Base-by-base conservation (phyloP, 202 grass and related monocot species). In the Digitaria exilis region DNA sequence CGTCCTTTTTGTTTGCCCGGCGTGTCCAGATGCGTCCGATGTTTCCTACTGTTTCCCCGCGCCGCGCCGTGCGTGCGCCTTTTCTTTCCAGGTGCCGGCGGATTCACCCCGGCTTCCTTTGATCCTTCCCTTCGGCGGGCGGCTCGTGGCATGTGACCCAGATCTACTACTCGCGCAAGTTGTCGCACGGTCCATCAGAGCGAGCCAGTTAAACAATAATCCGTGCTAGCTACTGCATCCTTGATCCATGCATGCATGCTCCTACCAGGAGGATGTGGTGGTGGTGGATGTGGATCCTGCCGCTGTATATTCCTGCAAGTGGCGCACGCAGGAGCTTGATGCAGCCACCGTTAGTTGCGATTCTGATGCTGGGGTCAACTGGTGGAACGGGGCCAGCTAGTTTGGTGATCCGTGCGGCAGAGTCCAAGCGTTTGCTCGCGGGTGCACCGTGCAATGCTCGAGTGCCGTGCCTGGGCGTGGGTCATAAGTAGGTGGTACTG, bases 21-120 rank as follows among this genome's bases (percentile, higher is more conserved):
- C 62, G 22, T n/a, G n/a, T 21, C 52, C n/a, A 76, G n/a, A 64
- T 54, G 25, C 66, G 44, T 88, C 39, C 86, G 48, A 88, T 69
- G 81, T 75, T 84, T 84, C 58, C 41, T 5, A 81, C 71, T 81
- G 30, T 81, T 81, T 43, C n/a, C 69, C 61, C 19, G 21, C 50
- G 71, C 42, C 69, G n/a, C n/a, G n/a, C n/a, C n/a, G 68, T 81
- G 45, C 21, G 28, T 26, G 58, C 58, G 39, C 71, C 32, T 56
- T 68, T 45, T 70, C 25, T 9, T 12, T 16, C 31, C 50, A 69
- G 61, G 61, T 54, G 39, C 44, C 13, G 8, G 54, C 70, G 3
- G 64, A 32, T 49, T 78, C 64, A n/a, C 74, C 60, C n/a, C 14
- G 15, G 52, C 51, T 25, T 12, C 32, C 56, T 28, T 59, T n/a